Conservation (phyloP, 2,329 filamentous ascomycete genomes). For the Colletotrichum sojae region DNA sequence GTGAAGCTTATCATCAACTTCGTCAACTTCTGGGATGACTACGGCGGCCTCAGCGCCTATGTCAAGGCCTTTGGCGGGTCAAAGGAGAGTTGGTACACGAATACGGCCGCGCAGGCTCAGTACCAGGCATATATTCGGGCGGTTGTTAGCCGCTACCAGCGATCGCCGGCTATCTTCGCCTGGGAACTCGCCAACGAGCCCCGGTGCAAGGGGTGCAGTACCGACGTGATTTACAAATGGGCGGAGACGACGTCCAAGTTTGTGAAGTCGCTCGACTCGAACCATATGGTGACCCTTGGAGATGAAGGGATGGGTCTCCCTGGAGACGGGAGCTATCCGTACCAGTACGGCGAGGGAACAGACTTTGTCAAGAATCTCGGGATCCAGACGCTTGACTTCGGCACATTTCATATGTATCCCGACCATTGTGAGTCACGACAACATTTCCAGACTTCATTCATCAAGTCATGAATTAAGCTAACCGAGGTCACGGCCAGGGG, state of each 20-base stretch:
- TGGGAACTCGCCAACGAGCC: slow-evolving; percentile 70
- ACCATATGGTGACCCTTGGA: slow-evolving; percentile 74
- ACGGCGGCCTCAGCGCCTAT: slow-evolving; percentile 74
- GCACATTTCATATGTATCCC: slow-evolving; percentile 24
- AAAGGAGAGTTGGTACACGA: slow-evolving; percentile 68
- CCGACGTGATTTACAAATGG: slow-evolving; percentile 72
- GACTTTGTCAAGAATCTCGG: slow-evolving; percentile 65
- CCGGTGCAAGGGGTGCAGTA: slow-evolving; percentile 71
- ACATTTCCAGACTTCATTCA: too few species aligned
- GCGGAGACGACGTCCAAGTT: slow-evolving; percentile 69
- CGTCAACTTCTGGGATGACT: slow-evolving; percentile 80
- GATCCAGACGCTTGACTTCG: slow-evolving; percentile 63
- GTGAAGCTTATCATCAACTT: slow-evolving; percentile 77
- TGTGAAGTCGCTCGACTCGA: slow-evolving; percentile 72
- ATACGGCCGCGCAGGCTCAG: slow-evolving; percentile 61
- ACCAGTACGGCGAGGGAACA: slow-evolving; percentile 60
- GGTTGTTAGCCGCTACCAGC: slow-evolving; percentile 61
- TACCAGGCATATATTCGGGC: slow-evolving; percentile 64
- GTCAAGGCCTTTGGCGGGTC: slow-evolving; percentile 66
- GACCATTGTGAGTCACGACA: slow-evolving; percentile 11
- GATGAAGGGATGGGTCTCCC: slow-evolving; percentile 64
- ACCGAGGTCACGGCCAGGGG: neutral
- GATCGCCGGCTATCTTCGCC: slow-evolving; percentile 62
- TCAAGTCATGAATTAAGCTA: neutral
- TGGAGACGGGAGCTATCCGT: slow-evolving; percentile 64